phyloP scores from a whole-genome alignment of 345 rosid genomes.

The Pelargonium nanum region DNA sequence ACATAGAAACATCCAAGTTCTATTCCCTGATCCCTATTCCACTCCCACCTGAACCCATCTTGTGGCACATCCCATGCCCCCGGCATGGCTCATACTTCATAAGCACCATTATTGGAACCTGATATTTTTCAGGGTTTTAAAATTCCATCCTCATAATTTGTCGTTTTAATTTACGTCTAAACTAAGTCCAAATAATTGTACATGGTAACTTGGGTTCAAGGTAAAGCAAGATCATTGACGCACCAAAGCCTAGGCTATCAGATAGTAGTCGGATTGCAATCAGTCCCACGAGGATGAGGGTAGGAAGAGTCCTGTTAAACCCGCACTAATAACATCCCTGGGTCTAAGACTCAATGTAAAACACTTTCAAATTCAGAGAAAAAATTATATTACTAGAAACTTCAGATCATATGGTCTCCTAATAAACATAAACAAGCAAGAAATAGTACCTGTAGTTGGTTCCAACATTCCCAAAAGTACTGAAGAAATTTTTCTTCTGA shows the following conservation, averaged over 20 bases:
- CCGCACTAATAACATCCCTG: background rate
- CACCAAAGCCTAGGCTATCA: background rate
- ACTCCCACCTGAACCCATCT: background rate
- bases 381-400: too few relatives aligned
- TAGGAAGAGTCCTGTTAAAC: background rate
- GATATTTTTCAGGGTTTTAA: too few relatives aligned
- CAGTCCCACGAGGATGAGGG: background rate
- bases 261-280: background rate
- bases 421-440: background rate
- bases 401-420: background rate
- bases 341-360: background rate
- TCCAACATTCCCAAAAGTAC: slow-evolving; percentile 91
- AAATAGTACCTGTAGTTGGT: slow-evolving; percentile 44
- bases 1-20: background rate
- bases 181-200: background rate
- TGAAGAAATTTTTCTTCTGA: slow-evolving; percentile 69
- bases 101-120: too few relatives aligned
- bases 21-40: background rate
- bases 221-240: background rate
- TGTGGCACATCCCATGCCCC: too few relatives aligned
- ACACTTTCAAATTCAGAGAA: too few relatives aligned
- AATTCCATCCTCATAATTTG: background rate
- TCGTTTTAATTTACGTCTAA: background rate
- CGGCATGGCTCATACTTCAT: too few relatives aligned
- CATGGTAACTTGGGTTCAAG: background rate